Conservation (phyloP, 2,329 filamentous ascomycete species). For the Chalaropsis thielavioides region DNA sequence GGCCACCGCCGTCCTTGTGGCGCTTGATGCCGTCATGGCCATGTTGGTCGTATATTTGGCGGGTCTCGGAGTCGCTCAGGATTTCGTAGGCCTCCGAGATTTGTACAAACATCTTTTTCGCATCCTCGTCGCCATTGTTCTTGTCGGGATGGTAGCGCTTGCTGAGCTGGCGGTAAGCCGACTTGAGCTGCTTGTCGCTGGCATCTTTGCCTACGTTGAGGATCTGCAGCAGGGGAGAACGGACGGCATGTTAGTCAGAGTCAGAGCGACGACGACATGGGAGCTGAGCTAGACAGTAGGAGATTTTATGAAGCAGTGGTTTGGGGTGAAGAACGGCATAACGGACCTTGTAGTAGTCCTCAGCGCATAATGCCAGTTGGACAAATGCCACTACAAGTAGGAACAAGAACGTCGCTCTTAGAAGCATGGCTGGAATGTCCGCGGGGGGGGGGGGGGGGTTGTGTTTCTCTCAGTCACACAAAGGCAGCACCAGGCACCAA, state of each 20-base stretch:
- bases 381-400: constrained; percentile 38
- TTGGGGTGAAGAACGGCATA: no score
- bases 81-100: constrained; percentile 93
- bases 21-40: constrained; percentile 84
- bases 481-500: neutral
- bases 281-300: neutral
- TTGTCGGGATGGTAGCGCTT: constrained; percentile 98
- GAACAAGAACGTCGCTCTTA: constrained; percentile 31
- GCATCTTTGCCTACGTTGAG: constrained; percentile 69
- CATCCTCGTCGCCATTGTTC: constrained; percentile 71
- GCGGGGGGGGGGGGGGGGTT: no score
- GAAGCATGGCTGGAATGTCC: constrained; percentile 26
- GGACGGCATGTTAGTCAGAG: neutral
- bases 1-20: constrained; percentile 55
- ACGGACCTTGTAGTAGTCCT: constrained; percentile 68
- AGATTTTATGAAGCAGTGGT: neutral
- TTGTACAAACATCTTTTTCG: constrained; percentile 82
- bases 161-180: constrained; percentile 77
- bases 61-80: constrained; percentile 62
- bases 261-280: neutral
- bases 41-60: constrained; percentile 85
- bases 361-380: constrained; percentile 41
- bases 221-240: constrained; percentile 35
- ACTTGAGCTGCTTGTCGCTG: constrained; percentile 78
- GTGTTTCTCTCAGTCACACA: neutral